phyloP scores from a whole-genome alignment of 306 rosid genomes.

The Carpinus viminea region DNA sequence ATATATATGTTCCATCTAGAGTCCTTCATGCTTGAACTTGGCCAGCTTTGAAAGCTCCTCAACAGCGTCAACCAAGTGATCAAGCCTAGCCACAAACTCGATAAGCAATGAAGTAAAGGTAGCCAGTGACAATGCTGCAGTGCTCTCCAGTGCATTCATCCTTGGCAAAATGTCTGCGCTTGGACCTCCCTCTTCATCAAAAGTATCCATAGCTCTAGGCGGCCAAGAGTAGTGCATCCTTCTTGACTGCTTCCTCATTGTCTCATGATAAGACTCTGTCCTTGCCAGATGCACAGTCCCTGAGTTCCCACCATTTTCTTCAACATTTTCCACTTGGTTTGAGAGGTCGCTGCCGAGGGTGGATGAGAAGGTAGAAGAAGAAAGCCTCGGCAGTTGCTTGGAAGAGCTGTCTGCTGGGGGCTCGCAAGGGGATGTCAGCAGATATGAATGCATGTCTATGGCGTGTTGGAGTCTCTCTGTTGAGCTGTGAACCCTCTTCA shows the following conservation, averaged over 20 bases:
- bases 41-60: constrained; percentile 68
- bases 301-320: constrained; percentile 15
- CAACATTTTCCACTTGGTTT: constrained; percentile 17
- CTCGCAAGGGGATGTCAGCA: constrained; percentile 42
- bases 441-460: constrained; percentile 55
- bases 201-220: constrained; percentile 45
- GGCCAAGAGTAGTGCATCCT: constrained; percentile 78
- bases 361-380: constrained; percentile 33
- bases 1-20: background rate
- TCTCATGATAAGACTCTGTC: constrained; percentile 41
- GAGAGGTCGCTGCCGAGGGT: constrained; percentile 10
- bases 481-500: constrained; percentile 51
- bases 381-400: constrained; percentile 40
- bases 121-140: constrained; percentile 58
- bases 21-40: constrained; percentile 44
- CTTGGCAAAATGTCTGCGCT: constrained; percentile 35
- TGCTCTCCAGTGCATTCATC: constrained; percentile 58
- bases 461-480: constrained; percentile 59
- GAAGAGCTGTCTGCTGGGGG: constrained; percentile 28
- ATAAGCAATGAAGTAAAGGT: constrained; percentile 64
- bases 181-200: constrained; percentile 46
- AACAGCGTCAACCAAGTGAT: constrained; percentile 69
- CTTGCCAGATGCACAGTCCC: constrained; percentile 5
- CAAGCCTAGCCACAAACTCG: constrained; percentile 79
- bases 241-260: constrained; percentile 52